These are phyloP conservation scores for Nicotiana otophora DNA, from an alignment of 257 asterid genomes.

Conservation along the genomic window DNA sequence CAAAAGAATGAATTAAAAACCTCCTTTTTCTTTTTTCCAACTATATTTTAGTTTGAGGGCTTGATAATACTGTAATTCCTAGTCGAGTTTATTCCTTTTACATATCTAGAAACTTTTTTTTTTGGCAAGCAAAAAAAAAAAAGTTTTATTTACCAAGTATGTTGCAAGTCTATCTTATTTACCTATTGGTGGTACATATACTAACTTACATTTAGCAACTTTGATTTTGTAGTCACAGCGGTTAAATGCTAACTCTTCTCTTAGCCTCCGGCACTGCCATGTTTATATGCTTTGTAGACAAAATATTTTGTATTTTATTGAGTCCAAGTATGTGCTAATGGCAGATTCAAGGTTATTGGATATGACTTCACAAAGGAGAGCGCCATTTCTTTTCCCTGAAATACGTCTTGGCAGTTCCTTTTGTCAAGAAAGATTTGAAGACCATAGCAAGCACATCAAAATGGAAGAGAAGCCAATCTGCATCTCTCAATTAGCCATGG, in stretches of 20 bases:
- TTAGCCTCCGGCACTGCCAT: not conserved
- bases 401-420: not conserved
- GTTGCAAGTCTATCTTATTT: not conserved
- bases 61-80: not conserved
- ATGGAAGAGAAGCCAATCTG: conserved; percentile 1
- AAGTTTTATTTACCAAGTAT: not conserved
- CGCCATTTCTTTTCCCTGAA: not conserved
- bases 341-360: conserved; percentile 1
- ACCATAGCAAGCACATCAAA: not conserved
- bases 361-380: not conserved
- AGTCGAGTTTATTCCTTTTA: not conserved
- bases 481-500: not conserved
- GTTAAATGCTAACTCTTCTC: not conserved
- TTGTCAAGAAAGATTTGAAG: not conserved
- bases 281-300: not conserved
- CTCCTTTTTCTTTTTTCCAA: not conserved
- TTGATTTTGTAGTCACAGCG: not conserved
- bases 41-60: not conserved
- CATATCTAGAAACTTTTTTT: not conserved
- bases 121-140: no score
- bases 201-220: not conserved
- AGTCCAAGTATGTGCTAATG: not conserved
- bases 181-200: not conserved
- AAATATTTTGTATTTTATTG: not conserved
- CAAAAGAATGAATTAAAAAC: not conserved